Percentiles rank a stretch among this genome's conserved stretches.
Conservation (phyloP, 495 filamentous ascomycete species). For the Daldinia grandis region DNA sequence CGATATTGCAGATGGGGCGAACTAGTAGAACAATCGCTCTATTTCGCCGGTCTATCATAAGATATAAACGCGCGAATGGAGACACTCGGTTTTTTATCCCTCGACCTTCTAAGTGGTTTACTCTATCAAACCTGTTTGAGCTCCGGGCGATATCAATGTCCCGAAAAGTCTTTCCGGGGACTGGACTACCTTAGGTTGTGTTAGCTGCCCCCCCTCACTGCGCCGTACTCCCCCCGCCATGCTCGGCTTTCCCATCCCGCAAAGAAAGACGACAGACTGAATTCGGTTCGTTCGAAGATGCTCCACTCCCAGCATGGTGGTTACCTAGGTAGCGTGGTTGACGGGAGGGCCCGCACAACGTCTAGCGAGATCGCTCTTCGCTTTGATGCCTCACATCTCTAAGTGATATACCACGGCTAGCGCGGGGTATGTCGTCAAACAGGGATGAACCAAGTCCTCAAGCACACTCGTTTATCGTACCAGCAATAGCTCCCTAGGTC, state of each 20-base stretch:
- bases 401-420: constrained; percentile 13
- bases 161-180: constrained; percentile 29
- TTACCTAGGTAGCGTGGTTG: constrained; percentile 7
- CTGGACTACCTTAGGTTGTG: background rate
- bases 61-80: constrained; percentile 23
- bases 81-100: constrained; percentile 21
- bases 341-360: constrained; percentile 25
- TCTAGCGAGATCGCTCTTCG: constrained; percentile 27
- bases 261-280: constrained; percentile 8
- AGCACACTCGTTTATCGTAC: background rate
- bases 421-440: constrained; percentile 6
- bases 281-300: constrained; percentile 9
- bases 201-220: constrained; percentile 27
- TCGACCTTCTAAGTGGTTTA: background rate
- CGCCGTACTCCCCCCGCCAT: constrained; percentile 20
- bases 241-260: constrained; percentile 38
- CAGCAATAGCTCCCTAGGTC: background rate
- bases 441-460: background rate
- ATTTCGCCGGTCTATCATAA: constrained; percentile 13
- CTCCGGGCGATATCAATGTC: constrained; percentile 7
- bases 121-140: background rate
- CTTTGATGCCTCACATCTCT: constrained; percentile 2
- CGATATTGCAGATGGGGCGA: constrained; percentile 13
- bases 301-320: constrained; percentile 6
- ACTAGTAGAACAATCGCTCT: constrained; percentile 5